phyloP scores from a whole-genome alignment of 768 basidiomycete genomes.

The Boletellus sp. region DNA sequence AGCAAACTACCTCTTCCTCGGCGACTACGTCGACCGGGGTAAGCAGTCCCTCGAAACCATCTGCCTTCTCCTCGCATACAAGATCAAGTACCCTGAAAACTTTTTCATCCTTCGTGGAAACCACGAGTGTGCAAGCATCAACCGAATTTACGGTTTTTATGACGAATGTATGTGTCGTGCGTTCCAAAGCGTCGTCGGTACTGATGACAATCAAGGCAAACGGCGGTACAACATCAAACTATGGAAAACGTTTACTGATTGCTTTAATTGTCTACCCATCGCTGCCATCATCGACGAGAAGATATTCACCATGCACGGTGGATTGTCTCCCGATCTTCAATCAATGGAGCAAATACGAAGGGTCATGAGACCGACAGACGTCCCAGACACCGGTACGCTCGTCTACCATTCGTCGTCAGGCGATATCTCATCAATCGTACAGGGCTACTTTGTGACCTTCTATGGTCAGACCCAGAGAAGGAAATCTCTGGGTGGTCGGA shows the following conservation, averaged over 20 bases:
- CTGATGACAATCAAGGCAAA: constrained; percentile 65
- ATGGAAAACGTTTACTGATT: constrained; percentile 99
- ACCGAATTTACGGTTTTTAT: constrained; percentile 99
- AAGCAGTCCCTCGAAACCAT: constrained; percentile 99
- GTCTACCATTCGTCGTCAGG: background rate
- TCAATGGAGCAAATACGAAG: constrained; percentile 99
- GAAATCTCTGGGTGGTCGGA: constrained; percentile 99
- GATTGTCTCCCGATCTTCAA: constrained; percentile 94
- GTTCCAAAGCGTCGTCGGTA: background rate
- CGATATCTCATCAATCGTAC: constrained; percentile 5
- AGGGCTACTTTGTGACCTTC: constrained; percentile 92
- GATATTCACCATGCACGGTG: constrained; percentile 99
- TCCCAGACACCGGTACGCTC: constrained; percentile 88
- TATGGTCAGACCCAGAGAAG: constrained; percentile 99
- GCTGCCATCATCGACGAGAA: constrained; percentile 99
- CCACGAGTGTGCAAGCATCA: constrained; percentile 99
- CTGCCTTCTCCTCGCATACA: constrained; percentile 97
- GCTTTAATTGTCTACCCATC: constrained; percentile 99
- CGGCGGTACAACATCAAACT: constrained; percentile 99
- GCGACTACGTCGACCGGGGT: constrained; percentile 98
- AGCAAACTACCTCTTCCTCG: constrained; percentile 99
- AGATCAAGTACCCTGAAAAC: constrained; percentile 99
- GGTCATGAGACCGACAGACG: constrained; percentile 98
- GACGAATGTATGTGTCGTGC: constrained; percentile 81
- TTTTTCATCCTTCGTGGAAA: constrained; percentile 99